A percentile compares a stretch with the other conserved stretches of the same genome.
Evolutionary conservation across 441 rosid genomes (phyloP).

Genomic region (Erysimum cheiri): DNA sequence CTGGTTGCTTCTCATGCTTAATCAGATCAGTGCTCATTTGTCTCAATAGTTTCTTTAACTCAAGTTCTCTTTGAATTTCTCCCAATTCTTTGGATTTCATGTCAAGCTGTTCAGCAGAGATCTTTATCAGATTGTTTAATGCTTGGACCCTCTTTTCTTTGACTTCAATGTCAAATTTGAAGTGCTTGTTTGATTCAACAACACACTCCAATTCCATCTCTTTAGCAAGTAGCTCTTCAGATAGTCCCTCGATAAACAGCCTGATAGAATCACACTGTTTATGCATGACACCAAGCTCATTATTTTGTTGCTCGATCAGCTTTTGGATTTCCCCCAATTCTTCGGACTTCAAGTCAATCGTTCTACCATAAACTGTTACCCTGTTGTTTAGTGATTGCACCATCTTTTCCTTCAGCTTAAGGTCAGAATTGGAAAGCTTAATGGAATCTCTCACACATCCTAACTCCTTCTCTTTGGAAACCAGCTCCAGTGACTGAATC

Average conservation of each 20-base stretch:
- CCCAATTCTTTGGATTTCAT: slow-evolving; percentile 19
- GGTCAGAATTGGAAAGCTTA: background rate
- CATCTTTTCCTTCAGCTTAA: background rate
- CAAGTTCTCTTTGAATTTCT: slow-evolving; percentile 12
- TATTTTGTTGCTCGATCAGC: background rate
- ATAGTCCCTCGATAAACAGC: background rate
- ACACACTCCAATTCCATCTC: slow-evolving; percentile 28
- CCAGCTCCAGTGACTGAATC: too few species aligned
- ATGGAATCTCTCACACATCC: slow-evolving; percentile 3
- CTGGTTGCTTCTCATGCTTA: slow-evolving; percentile 18
- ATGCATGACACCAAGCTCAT: background rate
- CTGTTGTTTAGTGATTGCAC: background rate
- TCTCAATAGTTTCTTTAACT: slow-evolving; percentile 21
- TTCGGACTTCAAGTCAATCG: background rate
- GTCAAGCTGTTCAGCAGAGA: slow-evolving; percentile 24
- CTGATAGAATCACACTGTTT: slow-evolving; percentile 1
- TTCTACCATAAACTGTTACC: background rate
- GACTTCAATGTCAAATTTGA: background rate
- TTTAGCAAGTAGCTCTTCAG: slow-evolving; percentile 2
- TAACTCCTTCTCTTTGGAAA: background rate
- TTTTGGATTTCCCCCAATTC: background rate
- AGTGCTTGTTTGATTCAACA: background rate
- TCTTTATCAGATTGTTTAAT: slow-evolving; percentile 21
- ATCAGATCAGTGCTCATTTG: background rate
- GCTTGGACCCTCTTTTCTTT: slow-evolving; percentile 20